Conservation (phyloP, 1,139 yeast species). For the Saccharomyces hybrid region DNA sequence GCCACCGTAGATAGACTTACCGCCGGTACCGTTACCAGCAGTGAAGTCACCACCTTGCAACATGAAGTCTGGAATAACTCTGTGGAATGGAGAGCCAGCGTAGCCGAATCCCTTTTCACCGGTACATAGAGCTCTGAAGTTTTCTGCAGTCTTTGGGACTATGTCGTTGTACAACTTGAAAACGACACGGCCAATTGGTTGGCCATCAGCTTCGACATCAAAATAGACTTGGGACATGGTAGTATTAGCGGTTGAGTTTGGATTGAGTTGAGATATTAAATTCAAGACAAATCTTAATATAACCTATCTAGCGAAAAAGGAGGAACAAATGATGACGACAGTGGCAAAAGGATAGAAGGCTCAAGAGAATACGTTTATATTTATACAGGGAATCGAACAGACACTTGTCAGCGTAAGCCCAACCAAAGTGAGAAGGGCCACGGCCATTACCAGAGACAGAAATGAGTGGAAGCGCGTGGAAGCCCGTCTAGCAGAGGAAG, state of each 20-base stretch:
- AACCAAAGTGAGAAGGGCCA: background rate
- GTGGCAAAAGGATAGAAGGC: background rate
- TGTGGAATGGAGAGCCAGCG: slow-evolving; percentile 90
- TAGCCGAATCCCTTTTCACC: slow-evolving; percentile 98
- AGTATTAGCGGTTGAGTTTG: slow-evolving; percentile 3
- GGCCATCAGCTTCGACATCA: slow-evolving; percentile 33
- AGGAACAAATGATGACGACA: background rate
- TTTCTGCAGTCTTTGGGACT: slow-evolving; percentile 96
- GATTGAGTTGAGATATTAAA: background rate
- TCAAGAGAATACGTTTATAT: background rate
- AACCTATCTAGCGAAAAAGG: background rate
- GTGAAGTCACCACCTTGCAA: slow-evolving; percentile 99
- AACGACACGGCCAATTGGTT: slow-evolving; percentile 58
- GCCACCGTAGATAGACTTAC: slow-evolving; percentile 96
- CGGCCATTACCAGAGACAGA: background rate
- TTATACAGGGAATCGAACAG: background rate
- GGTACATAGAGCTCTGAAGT: slow-evolving; percentile 93
- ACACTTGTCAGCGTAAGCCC: background rate
- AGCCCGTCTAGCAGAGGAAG: background rate
- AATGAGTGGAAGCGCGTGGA: background rate
- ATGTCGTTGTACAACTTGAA: slow-evolving; percentile 88
- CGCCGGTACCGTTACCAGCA: slow-evolving; percentile 93
- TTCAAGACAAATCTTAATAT: background rate
- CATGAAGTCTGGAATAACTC: slow-evolving; percentile 98
- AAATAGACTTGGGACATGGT: slow-evolving; percentile 31